Evolutionary conservation across 345 rosid genomes (phyloP), one percentile per base, ranked within the genome.

Genomic region (Dipteronia dyeriana): DNA sequence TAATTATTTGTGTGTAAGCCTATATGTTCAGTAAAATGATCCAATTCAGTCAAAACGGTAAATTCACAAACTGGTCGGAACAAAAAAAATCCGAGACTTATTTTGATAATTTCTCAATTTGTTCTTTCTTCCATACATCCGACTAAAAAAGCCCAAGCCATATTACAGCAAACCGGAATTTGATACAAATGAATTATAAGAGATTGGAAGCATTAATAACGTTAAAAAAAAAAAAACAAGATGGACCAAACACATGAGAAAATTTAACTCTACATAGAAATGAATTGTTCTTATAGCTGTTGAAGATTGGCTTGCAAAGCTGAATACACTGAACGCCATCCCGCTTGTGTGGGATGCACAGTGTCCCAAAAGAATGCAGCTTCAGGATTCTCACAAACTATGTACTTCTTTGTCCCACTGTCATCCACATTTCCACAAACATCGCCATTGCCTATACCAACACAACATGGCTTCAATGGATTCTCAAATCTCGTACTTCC

Each of bases 281-380:
- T 41, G 45, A 1, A 70, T 49, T 49, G 53, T 70, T 25, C 2
- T 8, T 34, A 38, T 13, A 31, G 22, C 51, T 53, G 71, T 75
- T 38, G 23, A 51, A 75, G 78, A 66, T 34, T 54, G 20, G 64
- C 16, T 38, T 75, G 70, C 78, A 66, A 75, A 66, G 64, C 78
- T n/a, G 79, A 75, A 65, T 76, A 90, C 0, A 90, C 62, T 7
- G 92, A 80, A 43, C 70, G 81, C 97, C 94, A 92, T 73, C 92
- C 94, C 67, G 78, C 76, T 66, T 92, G 89, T 0, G 88, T 80
- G 7, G 92, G 87, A 65, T 90, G 97, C 29, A 79, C 84, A 0
- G 20, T 4, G 77, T 92, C 97, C 97, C 97, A 92, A 38, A 90
- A 92, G 80, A 92, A 90, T 19, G 82, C 69, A 34, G 85, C 71